A percentile compares a stretch with the other conserved stretches of the same genome.
phyloP scores from a whole-genome alignment of 2,329 filamentous ascomycete genomes.

The Sclerotinia minor region DNA sequence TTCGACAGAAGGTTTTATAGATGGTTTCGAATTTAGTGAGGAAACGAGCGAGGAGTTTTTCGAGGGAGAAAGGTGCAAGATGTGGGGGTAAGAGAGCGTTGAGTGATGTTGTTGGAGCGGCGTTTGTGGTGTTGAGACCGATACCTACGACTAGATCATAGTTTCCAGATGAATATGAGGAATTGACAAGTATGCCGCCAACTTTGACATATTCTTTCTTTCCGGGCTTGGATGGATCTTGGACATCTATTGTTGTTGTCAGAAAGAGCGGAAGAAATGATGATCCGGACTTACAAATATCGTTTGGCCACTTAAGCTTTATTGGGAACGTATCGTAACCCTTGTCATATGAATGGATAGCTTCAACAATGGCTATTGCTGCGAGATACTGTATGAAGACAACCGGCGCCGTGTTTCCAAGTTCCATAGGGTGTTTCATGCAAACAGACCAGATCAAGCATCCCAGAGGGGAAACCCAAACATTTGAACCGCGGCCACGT shows the following conservation, averaged over 20 bases:
- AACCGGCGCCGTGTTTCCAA: slow-evolving; percentile 72
- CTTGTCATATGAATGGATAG: slow-evolving; percentile 74
- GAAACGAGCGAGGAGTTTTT: slow-evolving; percentile 79
- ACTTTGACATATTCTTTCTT: slow-evolving; percentile 75
- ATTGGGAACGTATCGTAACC: slow-evolving; percentile 77
- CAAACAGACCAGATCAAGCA: slow-evolving; percentile 85
- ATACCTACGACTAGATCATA: slow-evolving; percentile 87
- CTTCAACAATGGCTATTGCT: slow-evolving; percentile 82
- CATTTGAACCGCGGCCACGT: slow-evolving; percentile 84
- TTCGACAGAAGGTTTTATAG: slow-evolving; percentile 71
- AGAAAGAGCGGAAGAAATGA: neutral
- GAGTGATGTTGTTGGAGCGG: slow-evolving; percentile 82
- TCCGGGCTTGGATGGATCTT: slow-evolving; percentile 58
- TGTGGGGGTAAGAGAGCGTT: slow-evolving; percentile 64
- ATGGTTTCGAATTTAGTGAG: slow-evolving; percentile 75
- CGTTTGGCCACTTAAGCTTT: slow-evolving; percentile 96
- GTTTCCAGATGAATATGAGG: slow-evolving; percentile 70
- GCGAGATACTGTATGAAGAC: slow-evolving; percentile 94
- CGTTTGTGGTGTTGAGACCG: slow-evolving; percentile 83
- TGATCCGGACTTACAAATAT: slow-evolving; percentile 64
- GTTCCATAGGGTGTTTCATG: slow-evolving; percentile 75
- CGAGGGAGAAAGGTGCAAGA: slow-evolving; percentile 63
- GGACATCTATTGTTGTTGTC: slow-evolving; percentile 52
- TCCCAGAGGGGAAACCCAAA: slow-evolving; percentile 91
- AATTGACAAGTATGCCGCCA: slow-evolving; percentile 89